Evolutionary conservation across 176 grass and related monocot species (phyloP), one percentile per base, ranked within the genome.

Genomic region (Pontederia paniculata): DNA sequence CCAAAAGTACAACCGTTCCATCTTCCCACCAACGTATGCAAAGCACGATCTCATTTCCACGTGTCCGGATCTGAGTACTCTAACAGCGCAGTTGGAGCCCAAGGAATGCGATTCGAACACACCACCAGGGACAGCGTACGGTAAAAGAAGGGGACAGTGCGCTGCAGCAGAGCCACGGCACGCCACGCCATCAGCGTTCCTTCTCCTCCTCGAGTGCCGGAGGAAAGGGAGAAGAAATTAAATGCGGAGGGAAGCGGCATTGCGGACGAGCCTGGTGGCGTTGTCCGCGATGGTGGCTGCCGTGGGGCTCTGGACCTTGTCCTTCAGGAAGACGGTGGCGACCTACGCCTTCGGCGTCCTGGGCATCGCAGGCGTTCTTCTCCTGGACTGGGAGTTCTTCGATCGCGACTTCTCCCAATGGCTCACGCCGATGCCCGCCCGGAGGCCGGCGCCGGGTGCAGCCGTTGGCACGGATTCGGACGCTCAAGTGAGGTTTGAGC

Each of bases 311-410:
- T 71, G 31, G 64, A 97, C 91, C 48, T 73, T 76, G 66, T 90
- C 86, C 59, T 45, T 84, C 25, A 68, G 76, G 77, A 97, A 97
- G 74, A 78, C 81, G 53, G 65, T 77, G 46, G 91, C 61, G 14
- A 97, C 86, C 45, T 97, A 97, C 65, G 70, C 69, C 9, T 90
- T 88, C 58, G 86, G 91, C 8, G 74, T 97, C 60, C 70, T 90
- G 50, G 82, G 75, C 46, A 83, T 97, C 65, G 85, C 82, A 1
- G 91, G 79, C 23, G 77, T 90, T 74, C 81, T 97, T 22, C 77
- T 97, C 18, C 91, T 86, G 9, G 91, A 97, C 75, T 97, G 91
- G 91, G 91, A 97, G 86, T 97, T 84, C 86, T 97, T 97, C 74
- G 91, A 87, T 56, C 79, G 91, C 42, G 91, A 97, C 70, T 90